Evolutionary conservation across 768 basidiomycete genomes (phyloP).

Genomic region (Trametes cingulata): DNA sequence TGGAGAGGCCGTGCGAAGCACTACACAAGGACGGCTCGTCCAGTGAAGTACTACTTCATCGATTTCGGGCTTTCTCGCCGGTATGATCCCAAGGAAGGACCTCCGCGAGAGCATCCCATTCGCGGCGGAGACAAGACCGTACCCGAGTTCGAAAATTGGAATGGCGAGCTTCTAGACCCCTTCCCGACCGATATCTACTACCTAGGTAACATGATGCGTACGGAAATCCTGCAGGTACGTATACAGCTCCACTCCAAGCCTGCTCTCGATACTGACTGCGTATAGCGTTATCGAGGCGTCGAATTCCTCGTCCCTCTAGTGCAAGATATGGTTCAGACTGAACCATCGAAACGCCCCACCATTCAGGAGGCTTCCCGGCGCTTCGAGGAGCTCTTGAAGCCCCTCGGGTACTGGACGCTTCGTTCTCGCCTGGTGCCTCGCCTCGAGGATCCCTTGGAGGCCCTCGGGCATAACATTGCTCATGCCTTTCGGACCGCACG

Average conservation of each 20-base stretch:
- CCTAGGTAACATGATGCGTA: slow-evolving; percentile 24
- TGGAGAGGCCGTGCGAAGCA: slow-evolving; percentile 21
- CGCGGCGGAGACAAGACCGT: slow-evolving; percentile 22
- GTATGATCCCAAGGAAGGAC: slow-evolving; percentile 17
- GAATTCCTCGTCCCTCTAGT: no score
- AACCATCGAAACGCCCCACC: no score
- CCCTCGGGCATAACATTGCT: background rate
- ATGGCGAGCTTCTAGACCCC: slow-evolving; percentile 9
- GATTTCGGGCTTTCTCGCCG: slow-evolving; percentile 19
- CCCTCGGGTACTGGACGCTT: background rate
- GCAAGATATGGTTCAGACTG: no score
- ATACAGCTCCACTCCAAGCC: background rate
- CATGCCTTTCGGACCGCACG: background rate
- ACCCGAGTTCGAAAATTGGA: slow-evolving; percentile 22
- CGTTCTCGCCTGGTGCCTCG: slow-evolving; percentile 1
- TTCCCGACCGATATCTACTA: slow-evolving; percentile 28
- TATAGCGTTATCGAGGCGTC: no score
- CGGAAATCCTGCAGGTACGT: slow-evolving; percentile 15
- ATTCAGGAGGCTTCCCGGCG: background rate
- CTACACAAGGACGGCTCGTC: slow-evolving; percentile 32
- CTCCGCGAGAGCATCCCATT: slow-evolving; percentile 1
- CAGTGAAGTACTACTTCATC: slow-evolving; percentile 30
- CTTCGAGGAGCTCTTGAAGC: background rate
- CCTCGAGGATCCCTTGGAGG: background rate
- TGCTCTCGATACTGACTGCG: no score